Evolutionary conservation across 106 monocot species (phyloP), one percentile per base, ranked within the genome.

Genomic region (Alisma plantagoaquatica): DNA sequence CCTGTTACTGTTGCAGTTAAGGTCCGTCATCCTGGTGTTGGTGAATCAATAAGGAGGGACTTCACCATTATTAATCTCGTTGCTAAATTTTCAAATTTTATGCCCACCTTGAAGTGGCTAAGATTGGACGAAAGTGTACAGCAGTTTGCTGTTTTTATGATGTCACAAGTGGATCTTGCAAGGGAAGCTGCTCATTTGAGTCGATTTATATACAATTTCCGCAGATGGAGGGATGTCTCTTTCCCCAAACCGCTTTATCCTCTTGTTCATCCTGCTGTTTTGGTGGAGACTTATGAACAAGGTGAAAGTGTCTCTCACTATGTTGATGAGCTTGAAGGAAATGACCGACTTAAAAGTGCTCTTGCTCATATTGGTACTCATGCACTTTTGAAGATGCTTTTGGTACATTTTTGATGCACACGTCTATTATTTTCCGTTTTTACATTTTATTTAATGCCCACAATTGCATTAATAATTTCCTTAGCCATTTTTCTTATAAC

Each of bases 151-250:
- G 71, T 82, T 73, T 86, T 86, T 45, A 93, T 93, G 92, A 74
- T 93, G 79, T 79, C 92, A 49, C 92, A 93, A 66, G 79, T 93
- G 33, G 92, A 93, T 59, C 86, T 93, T 62, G 76, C 92, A 28
- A 70, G 86, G 44, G 92, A 93, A 70, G 86, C 83, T 48, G 78
- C 86, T 28, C 92, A 93, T 56, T 63, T 86, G 65, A 77, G 77
- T 53, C 82, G 92, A 29, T 93, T 93, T 62, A 73, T 76, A 31
- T 86, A 86, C 56, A 93, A 86, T 57, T 93, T 93, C 54, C 76
- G 86, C 20, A 63, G 62, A 2, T 86, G 86, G 86, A 93, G 74
- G 44, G 70, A 74, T 72, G 86, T 86, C 16, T 93, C 86, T 38
- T 93, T 93, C 56, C 92, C 83, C 29, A 76, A 75, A 62, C 92